Evolutionary conservation across 495 filamentous ascomycete species (phyloP), one percentile per base, ranked within the genome.

Genomic region (Mytilinidion resinicola): DNA sequence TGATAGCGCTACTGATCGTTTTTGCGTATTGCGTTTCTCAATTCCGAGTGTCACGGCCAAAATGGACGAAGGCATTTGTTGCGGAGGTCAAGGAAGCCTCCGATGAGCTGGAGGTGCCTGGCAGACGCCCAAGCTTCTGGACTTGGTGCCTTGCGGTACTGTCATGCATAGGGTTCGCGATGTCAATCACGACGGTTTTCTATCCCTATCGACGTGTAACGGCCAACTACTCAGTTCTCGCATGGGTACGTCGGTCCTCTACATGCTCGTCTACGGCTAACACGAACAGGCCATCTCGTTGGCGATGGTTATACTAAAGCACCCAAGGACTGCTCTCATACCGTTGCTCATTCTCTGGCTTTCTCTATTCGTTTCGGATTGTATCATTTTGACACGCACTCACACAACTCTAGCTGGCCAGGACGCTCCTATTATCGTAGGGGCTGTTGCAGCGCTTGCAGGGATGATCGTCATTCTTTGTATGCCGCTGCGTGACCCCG

Each of bases 401-500:
- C 51, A 55, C 33, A 51, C 55, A 1, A 59, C 59, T 37, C 59
- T 70, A 1, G 57, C 61, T 6, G 59, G 63, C n/a, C 67, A 73
- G 12, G 59, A 73, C 21, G 61, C 76, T 54, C 65, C 76, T 15
- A 70, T 72, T 21, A 69, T 77, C 41, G 53, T 78, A 20, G 72
- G 74, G 10, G 53, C 49, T 12, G 52, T 70, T 0, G 66, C 78
- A 10, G 76, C 79, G 2, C 43, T 81, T 9, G 46, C 61, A 10
- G 68, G 76, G 17, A 73, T 85, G 39, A 46, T 76, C 10, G 58
- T 81, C 12, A 84, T 89, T 51, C 67, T 89, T 19, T 67, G 76
- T 17, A 92, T 91, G 88, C 88, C 89, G 15, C 69, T 91, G 57
- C 79, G 89, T 53, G 76, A 86, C 49, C 80, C 82, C 9, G 67